Evolutionary conservation across 1,284 basidiomycete species (phyloP).

Genomic region (Meira nashicola): DNA sequence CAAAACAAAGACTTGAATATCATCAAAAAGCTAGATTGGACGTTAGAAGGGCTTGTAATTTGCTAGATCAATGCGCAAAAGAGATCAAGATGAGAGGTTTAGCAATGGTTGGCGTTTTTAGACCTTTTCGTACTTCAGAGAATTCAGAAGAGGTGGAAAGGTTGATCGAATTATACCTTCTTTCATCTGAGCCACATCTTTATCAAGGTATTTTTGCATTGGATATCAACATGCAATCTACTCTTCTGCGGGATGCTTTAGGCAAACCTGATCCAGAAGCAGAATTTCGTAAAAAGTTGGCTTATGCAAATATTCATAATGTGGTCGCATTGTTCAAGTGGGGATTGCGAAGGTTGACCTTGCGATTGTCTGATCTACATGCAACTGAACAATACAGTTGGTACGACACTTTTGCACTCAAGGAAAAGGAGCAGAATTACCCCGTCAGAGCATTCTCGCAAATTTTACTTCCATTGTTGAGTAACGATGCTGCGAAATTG

Average conservation of each 20-base stretch:
- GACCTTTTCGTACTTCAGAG: slow-evolving; percentile 36
- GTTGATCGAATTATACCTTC: slow-evolving; percentile 36
- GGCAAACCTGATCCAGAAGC: slow-evolving; percentile 12
- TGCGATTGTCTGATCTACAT: slow-evolving; percentile 26
- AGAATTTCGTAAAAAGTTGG: slow-evolving; percentile 28
- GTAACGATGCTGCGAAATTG: slow-evolving; percentile 23
- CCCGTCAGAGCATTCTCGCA: slow-evolving; percentile 25
- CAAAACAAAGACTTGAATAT: background rate
- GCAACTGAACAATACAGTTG: slow-evolving; percentile 20
- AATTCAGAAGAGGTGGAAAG: slow-evolving; percentile 20
- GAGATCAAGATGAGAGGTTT: slow-evolving; percentile 20
- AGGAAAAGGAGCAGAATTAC: slow-evolving; percentile 24
- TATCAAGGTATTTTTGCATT: slow-evolving; percentile 31
- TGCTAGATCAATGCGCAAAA: slow-evolving; percentile 3
- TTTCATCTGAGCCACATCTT: slow-evolving; percentile 24
- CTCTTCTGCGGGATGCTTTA: slow-evolving; percentile 2
- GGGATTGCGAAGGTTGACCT: slow-evolving; percentile 31
- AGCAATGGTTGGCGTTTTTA: slow-evolving; percentile 37
- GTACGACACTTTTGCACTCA: slow-evolving; percentile 30
- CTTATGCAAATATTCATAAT: slow-evolving; percentile 34
- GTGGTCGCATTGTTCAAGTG: slow-evolving; percentile 33
- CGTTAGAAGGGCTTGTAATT: background rate
- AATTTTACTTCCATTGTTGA: slow-evolving; percentile 25
- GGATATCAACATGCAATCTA: slow-evolving; percentile 19
- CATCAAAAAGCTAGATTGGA: slow-evolving; percentile 4